Evolutionary conservation across 345 rosid genomes (phyloP).

Genomic region (Linum usitatissimum): DNA sequence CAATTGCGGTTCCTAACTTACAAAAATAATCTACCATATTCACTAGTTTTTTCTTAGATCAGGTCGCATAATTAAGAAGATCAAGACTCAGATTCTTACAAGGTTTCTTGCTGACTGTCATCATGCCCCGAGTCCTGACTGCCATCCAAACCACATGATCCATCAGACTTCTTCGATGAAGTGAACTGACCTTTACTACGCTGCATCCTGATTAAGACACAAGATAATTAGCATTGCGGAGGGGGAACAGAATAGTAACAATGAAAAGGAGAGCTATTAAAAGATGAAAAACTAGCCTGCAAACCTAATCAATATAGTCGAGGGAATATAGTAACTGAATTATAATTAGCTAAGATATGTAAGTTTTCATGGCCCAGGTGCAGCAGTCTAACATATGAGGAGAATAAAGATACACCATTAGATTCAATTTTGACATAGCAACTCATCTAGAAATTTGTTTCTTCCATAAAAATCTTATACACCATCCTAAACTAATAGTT

Average conservation of each 20-base stretch:
- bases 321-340: background rate
- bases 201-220: conserved; percentile 57
- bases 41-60: background rate
- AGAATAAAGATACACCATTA: background rate
- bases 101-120: conserved; percentile 50
- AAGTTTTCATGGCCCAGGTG: background rate
- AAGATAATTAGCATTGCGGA: background rate
- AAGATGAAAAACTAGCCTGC: too few relatives aligned
- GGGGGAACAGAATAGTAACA: background rate
- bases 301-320: too few relatives aligned
- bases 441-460: background rate
- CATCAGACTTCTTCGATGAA: conserved; percentile 67
- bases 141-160: conserved; percentile 40
- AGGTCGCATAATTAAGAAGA: background rate
- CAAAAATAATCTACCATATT: background rate
- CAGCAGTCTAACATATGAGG: background rate
- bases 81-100: conserved; percentile 30
- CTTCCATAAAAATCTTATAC: background rate
- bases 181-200: conserved; percentile 98
- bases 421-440: too few relatives aligned
- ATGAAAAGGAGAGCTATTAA: background rate
- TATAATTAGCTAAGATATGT: background rate
- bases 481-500: background rate
- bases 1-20: background rate
- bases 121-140: conserved; percentile 64